Evolutionary conservation across 129 eudicot genomes (phyloP).

Genomic region (Mikania micrantha): DNA sequence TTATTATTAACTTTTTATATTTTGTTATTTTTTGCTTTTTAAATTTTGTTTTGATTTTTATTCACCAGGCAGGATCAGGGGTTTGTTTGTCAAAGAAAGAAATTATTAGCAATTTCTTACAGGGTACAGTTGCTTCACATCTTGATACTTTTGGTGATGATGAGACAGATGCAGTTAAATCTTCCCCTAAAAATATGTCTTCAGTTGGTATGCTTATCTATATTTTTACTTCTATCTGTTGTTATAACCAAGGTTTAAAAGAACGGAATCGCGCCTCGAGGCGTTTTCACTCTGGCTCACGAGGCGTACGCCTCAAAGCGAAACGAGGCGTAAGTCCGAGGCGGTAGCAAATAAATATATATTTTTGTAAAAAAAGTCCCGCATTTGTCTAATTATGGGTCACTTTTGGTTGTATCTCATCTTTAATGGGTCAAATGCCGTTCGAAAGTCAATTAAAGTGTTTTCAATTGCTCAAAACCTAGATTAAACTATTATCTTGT

Average conservation of each 20-base stretch:
- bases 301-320: too few species aligned
- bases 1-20: background rate
- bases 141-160: constrained; percentile 43
- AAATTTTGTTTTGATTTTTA: background rate
- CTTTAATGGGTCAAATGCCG: background rate
- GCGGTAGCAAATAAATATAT: too few species aligned
- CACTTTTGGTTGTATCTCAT: background rate
- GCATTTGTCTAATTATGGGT: background rate
- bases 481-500: background rate
- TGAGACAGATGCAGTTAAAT: constrained; percentile 31
- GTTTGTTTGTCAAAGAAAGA: constrained; percentile 60
- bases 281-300: too few species aligned
- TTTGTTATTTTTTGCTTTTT: background rate
- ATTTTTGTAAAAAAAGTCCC: too few species aligned
- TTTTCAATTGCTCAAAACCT: constrained; percentile 1
- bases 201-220: constrained; percentile 32
- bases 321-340: too few species aligned
- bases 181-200: constrained; percentile 12
- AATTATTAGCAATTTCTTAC: constrained; percentile 48
- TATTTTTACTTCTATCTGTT: background rate
- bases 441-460: background rate
- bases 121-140: constrained; percentile 76
- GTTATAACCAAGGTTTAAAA: background rate
- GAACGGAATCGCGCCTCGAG: too few species aligned
- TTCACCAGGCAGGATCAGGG: constrained; percentile 55